These are phyloP conservation scores for Ceriops tagal DNA, from an alignment of 345 rosid genomes.

Conservation along the genomic window DNA sequence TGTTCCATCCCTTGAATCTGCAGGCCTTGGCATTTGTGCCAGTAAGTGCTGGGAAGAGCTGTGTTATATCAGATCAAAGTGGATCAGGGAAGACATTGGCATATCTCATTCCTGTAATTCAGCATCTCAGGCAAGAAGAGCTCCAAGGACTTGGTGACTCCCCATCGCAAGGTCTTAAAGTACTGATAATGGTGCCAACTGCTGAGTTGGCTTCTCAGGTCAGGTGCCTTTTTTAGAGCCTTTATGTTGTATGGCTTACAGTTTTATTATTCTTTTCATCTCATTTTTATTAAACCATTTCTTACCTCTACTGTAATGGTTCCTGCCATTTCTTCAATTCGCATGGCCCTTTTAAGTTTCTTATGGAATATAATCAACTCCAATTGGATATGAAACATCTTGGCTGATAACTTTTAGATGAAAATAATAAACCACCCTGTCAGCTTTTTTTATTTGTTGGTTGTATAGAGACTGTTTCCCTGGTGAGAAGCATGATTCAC, in stretches of 20 bases:
- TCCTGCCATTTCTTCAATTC: background rate
- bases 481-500: no score
- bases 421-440: background rate
- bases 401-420: conserved; percentile 1
- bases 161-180: conserved; percentile 61
- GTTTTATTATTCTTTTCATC: conserved; percentile 1
- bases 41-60: conserved; percentile 67
- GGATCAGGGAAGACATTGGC: conserved; percentile 98
- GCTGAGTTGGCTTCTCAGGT: conserved; percentile 98
- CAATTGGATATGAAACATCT: background rate
- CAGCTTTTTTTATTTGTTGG: no score
- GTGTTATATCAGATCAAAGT: conserved; percentile 95
- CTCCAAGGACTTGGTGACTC: conserved; percentile 60
- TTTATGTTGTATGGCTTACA: no score
- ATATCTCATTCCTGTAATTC: conserved; percentile 77
- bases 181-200: conserved; percentile 77
- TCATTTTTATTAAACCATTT: background rate
- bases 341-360: background rate
- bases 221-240: conserved; percentile 6
- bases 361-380: background rate
- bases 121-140: conserved; percentile 84
- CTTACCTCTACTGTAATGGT: no score
- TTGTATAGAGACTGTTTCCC: no score
- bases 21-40: conserved; percentile 89
- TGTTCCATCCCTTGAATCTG: conserved; percentile 22